phyloP scores from a whole-genome alignment of 371 early-diverging fungal genomes.

The Syncephalastrum sp. region DNA sequence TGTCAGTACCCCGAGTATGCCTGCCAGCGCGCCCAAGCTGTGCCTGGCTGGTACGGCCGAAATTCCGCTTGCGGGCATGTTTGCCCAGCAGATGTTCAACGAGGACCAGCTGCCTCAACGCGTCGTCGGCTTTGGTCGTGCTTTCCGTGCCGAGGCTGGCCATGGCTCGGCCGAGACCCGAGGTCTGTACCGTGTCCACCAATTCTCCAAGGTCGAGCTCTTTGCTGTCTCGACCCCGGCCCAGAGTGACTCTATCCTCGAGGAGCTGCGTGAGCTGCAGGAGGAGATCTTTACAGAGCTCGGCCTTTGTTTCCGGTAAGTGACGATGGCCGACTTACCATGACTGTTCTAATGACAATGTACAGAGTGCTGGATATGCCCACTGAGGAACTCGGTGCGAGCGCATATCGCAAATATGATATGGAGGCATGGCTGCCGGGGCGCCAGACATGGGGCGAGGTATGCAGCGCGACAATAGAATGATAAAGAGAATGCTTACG shows the following conservation, averaged over 20 bases:
- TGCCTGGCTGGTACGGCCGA: conserved; percentile 91
- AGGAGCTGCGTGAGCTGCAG: conserved; percentile 76
- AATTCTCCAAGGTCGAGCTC: conserved; percentile 93
- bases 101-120: conserved; percentile 63
- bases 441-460: conserved; percentile 86
- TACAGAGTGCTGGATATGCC: conserved; percentile 87
- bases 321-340: neutral
- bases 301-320: conserved; percentile 77
- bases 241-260: conserved; percentile 66
- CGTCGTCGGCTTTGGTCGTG: conserved; percentile 79
- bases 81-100: conserved; percentile 59
- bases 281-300: conserved; percentile 74
- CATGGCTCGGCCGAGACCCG: conserved; percentile 82
- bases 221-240: conserved; percentile 74
- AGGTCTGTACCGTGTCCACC: conserved; percentile 92
- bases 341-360: neutral
- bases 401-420: conserved; percentile 90
- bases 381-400: conserved; percentile 89
- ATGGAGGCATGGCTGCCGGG: conserved; percentile 98
- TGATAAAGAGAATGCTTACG: neutral
- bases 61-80: conserved; percentile 88
- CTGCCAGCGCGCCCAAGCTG: conserved; percentile 37
- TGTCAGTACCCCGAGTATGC: conserved; percentile 43
- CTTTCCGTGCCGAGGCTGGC: conserved; percentile 91
- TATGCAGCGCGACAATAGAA: conserved; percentile 15